These are phyloP conservation scores for Ophiostoma sp. DNA, from an alignment of 2,329 filamentous ascomycete genomes.

Conservation along the genomic window DNA sequence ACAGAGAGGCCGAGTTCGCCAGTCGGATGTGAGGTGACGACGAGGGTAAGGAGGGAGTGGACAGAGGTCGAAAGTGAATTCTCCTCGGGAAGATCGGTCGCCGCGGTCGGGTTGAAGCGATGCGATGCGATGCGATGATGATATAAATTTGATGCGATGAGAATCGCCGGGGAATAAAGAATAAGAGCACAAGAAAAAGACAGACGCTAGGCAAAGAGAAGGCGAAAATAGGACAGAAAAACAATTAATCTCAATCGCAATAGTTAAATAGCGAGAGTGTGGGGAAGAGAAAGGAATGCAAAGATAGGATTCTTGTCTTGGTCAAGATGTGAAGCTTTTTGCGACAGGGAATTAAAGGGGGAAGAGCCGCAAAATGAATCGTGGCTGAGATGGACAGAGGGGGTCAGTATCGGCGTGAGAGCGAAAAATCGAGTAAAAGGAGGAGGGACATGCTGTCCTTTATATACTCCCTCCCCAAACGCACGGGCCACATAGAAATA, in stretches of 20 bases:
- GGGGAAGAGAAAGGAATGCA: slow-evolving; percentile 14
- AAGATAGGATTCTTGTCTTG: slow-evolving; percentile 9
- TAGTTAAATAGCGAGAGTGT: slow-evolving; percentile 26
- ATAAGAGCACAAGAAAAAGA: neutral
- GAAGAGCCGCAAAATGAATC: slow-evolving; percentile 23
- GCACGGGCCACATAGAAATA: slow-evolving; percentile 26
- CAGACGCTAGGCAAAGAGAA: neutral
- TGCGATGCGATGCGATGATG: slow-evolving; percentile 13
- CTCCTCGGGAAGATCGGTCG: slow-evolving; percentile 10
- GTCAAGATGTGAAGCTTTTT: slow-evolving; percentile 13
- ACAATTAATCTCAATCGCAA: slow-evolving; percentile 24
- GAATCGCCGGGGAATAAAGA: neutral
- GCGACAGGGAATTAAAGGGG: slow-evolving; percentile 17
- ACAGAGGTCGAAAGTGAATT: slow-evolving; percentile 22
- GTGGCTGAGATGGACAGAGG: slow-evolving; percentile 21
- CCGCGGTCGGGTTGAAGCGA: slow-evolving; percentile 23
- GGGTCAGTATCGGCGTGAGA: slow-evolving; percentile 21
- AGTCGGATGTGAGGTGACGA: slow-evolving; percentile 15
- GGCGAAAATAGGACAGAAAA: slow-evolving; percentile 2
- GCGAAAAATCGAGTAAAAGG: slow-evolving; percentile 22
- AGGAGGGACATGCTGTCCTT: slow-evolving; percentile 25
- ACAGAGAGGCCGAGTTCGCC: slow-evolving; percentile 19
- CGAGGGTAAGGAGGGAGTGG: slow-evolving; percentile 8
- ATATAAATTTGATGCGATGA: neutral
- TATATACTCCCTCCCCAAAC: slow-evolving; percentile 25